Evolutionary conservation across 2,329 filamentous ascomycete species (phyloP), one percentile per base, ranked within the genome.

Genomic region (Teratosphaeria pseudoeucalypti): DNA sequence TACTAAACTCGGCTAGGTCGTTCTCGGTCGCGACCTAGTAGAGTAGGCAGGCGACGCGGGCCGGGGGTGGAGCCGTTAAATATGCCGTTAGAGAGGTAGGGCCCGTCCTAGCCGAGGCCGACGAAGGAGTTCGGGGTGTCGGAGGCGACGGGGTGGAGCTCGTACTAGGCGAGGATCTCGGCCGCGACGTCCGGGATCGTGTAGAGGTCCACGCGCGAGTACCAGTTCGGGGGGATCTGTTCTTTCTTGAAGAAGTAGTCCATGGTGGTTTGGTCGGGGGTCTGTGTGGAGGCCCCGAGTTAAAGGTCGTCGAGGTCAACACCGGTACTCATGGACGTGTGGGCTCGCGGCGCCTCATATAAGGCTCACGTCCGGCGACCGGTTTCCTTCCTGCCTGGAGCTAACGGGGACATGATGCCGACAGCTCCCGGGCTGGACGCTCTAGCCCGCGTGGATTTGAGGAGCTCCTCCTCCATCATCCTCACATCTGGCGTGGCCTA

Each of bases 11-110:
- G 37, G 61, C 58, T 26, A 61, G 65, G 4, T 55, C 66, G 29
- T 64, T 63, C 57, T 71, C 66, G 2, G 71, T 73, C 6, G 66
- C 61, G 11, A 77, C 60, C 66, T 78, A 75, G 66, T 78, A 78
- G 27, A 78, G 57, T 62, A 77, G 63, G 61, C 77, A 78, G 14
- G 70, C 55, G 6, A 73, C 57, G 54, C 70, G 69, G 1, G 61
- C 56, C 2, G 68, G 59, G 59, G 27, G 53, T 54, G 3, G 64
- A 69, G 10, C 66, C 64, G 6, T 65, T 66, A 6, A 77, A 60
- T 56, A 68, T 75, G 34, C 73, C 73, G 58, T 77, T 68, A 58
- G 65, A 57, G 56, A 77, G 74, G 49, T 64, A 62, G 2, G 68
- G 63, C 11, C 71, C 72, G 39, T 72, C 73, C 52, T 70, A 66